Percentiles rank a stretch among this genome's conserved stretches.
Conservation (phyloP, 75 land plant genomes). For the Pinus taeda region DNA sequence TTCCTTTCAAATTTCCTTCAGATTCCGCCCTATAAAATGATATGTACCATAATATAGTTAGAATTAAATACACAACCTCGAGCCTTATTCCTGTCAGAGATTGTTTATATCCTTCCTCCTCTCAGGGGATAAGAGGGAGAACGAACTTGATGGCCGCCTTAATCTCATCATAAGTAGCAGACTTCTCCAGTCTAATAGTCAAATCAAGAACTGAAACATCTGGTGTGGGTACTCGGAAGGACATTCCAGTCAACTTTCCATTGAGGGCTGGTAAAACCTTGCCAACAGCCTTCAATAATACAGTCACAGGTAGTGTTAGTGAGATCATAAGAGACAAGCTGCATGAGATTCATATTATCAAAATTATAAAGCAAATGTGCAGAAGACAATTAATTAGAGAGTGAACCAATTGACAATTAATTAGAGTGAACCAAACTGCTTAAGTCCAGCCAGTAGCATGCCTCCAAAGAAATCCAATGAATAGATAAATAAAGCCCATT, state of each 20-base stretch:
- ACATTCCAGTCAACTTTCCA: conserved; percentile 85
- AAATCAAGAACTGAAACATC: conserved; percentile 93
- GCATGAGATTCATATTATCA: no score
- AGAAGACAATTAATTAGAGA: no score
- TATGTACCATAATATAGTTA: neutral
- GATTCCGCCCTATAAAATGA: conserved; percentile 27
- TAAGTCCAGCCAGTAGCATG: no score
- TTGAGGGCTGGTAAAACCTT: conserved; percentile 68
- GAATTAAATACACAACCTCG: neutral
- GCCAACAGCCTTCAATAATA: conserved; percentile 6
- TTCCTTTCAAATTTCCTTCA: conserved; percentile 48
- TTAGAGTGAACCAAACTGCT: no score
- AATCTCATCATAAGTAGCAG: conserved; percentile 62
- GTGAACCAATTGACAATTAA: no score
- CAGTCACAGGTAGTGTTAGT: no score
- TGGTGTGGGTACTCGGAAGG: conserved; percentile 91
- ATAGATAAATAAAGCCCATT: no score
- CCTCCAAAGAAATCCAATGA: no score
- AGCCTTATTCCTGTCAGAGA: neutral
- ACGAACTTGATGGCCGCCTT: conserved; percentile 71
- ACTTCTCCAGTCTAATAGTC: conserved; percentile 75
- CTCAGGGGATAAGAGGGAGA: neutral
- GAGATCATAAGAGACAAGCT: no score
- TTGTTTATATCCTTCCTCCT: conserved; percentile 16
- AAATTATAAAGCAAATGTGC: no score